phyloP scores from a whole-genome alignment of 1,284 basidiomycete species.

The Hemileia vastatrix region DNA sequence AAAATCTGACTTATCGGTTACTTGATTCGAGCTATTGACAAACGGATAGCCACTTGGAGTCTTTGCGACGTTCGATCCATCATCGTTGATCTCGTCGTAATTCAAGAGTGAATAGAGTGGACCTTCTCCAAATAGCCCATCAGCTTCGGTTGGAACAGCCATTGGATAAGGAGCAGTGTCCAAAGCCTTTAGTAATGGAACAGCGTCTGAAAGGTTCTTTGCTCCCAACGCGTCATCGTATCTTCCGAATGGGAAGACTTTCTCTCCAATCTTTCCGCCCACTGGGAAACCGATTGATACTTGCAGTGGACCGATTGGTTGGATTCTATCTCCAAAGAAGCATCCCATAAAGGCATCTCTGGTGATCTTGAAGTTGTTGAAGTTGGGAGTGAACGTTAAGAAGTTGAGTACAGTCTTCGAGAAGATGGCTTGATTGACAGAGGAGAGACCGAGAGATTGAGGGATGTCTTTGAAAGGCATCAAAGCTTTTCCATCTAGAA shows the following conservation, averaged over 20 bases:
- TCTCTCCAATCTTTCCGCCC: constrained; percentile 1
- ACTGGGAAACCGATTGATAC: constrained; percentile 10
- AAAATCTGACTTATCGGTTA: constrained; percentile 11
- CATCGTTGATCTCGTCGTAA: constrained; percentile 15
- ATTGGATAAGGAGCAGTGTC: constrained; percentile 1
- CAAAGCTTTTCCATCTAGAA: neutral
- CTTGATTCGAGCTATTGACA: constrained; percentile 7
- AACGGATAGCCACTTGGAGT: constrained; percentile 12
- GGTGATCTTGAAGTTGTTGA: constrained; percentile 4
- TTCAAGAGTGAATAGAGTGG: constrained; percentile 14
- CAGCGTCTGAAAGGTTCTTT: neutral
- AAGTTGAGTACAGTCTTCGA: neutral
- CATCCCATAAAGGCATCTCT: constrained; percentile 5
- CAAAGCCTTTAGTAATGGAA: neutral
- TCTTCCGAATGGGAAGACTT: neutral
- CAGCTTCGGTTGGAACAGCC: constrained; percentile 2
- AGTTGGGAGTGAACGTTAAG: neutral
- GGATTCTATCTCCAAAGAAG: constrained; percentile 7
- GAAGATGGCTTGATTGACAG: constrained; percentile 1
- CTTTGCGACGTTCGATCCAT: constrained; percentile 15
- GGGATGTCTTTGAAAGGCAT: constrained; percentile 1
- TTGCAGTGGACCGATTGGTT: constrained; percentile 11
- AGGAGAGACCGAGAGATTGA: neutral
- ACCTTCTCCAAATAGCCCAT: neutral
- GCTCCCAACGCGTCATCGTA: neutral